Evolutionary conservation across 1,284 basidiomycete genomes (phyloP).

Genomic region (Pseudozyma hubeiensis): DNA sequence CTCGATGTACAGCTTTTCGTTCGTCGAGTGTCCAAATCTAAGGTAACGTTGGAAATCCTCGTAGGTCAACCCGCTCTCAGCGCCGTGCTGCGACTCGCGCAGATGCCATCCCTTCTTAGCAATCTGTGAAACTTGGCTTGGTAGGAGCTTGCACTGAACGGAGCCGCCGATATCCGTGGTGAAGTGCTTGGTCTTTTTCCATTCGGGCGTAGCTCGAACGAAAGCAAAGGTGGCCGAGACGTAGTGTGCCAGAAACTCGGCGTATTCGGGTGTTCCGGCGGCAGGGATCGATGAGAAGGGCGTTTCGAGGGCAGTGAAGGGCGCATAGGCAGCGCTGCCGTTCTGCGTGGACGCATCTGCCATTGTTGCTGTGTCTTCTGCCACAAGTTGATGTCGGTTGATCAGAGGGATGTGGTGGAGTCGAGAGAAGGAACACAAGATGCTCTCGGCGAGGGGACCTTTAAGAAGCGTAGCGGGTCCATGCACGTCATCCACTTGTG

Average conservation of each 20-base stretch:
- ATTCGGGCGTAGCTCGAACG: conserved; percentile 24
- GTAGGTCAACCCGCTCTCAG: conserved; percentile 40
- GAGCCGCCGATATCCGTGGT: conserved; percentile 25
- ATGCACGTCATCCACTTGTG: too few relatives aligned
- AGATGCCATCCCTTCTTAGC: conserved; percentile 58
- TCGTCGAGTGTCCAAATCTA: conserved; percentile 45
- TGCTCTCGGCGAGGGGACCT: too few relatives aligned
- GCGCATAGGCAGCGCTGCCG: conserved; percentile 9
- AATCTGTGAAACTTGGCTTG: conserved; percentile 24
- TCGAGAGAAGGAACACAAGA: too few relatives aligned
- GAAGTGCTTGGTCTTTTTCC: conserved; percentile 44
- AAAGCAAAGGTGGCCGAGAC: conserved; percentile 34
- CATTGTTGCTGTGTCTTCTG: neutral
- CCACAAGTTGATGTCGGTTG: too few relatives aligned
- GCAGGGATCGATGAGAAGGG: conserved; percentile 38
- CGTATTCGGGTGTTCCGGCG: conserved; percentile 39
- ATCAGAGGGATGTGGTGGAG: too few relatives aligned
- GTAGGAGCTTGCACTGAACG: conserved; percentile 37
- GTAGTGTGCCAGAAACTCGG: conserved; percentile 32
- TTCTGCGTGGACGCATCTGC: neutral
- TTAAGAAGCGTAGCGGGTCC: too few relatives aligned
- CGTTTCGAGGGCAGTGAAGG: conserved; percentile 34
- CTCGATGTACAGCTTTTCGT: conserved; percentile 57
- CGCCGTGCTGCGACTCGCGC: conserved; percentile 42
- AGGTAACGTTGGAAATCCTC: conserved; percentile 54